A percentile compares a stretch with the other conserved stretches of the same genome.
Evolutionary conservation across 2,329 filamentous ascomycete genomes (phyloP).

Genomic region (Arthrobotrys pseudoclavata): DNA sequence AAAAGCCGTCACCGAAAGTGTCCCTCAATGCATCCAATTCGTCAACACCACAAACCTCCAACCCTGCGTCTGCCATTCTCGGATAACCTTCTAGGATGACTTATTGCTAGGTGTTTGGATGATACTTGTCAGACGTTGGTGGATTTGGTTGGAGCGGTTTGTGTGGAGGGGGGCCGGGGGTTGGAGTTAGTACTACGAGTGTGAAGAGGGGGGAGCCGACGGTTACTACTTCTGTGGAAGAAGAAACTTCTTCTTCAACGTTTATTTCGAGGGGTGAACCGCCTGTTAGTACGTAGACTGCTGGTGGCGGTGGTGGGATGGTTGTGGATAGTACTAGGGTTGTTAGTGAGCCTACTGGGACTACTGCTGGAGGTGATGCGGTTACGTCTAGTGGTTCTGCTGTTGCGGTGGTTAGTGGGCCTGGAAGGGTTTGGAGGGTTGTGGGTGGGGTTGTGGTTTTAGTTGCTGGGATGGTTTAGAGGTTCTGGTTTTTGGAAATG

Average conservation of each 20-base stretch:
- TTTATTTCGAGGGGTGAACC: background rate
- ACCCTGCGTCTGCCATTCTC: too few relatives aligned
- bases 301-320: background rate
- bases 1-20: too few relatives aligned
- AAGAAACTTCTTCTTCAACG: background rate
- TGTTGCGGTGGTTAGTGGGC: background rate
- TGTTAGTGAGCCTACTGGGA: background rate
- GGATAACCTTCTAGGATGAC: too few relatives aligned
- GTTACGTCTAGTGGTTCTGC: background rate
- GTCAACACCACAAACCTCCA: too few relatives aligned
- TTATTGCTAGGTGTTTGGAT: too few relatives aligned
- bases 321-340: background rate
- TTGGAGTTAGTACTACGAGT: too few relatives aligned
- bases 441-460: constrained; percentile 6
- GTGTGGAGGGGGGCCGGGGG: too few relatives aligned
- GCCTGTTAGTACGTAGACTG: constrained; percentile 1
- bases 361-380: background rate
- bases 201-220: background rate
- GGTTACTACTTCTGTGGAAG: too few relatives aligned
- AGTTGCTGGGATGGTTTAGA: constrained; percentile 5
- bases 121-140: too few relatives aligned
- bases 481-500: background rate
- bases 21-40: too few relatives aligned
- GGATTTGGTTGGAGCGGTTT: too few relatives aligned
- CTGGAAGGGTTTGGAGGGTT: background rate